Conservation (phyloP, 441 rosid species). For the Oxalis stricta region DNA sequence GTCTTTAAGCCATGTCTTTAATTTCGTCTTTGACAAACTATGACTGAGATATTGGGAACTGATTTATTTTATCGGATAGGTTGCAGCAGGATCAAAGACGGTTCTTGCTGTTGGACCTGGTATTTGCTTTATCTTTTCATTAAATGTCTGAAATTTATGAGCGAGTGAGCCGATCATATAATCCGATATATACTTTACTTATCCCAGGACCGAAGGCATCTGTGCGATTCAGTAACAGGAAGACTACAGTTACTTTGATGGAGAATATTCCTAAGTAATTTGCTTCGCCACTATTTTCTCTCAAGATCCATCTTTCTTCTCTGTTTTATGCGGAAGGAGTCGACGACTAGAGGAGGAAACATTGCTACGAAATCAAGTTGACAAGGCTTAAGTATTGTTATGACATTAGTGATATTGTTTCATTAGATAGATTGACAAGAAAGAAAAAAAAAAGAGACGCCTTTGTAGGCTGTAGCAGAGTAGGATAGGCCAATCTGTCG, state of each 20-base stretch:
- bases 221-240: slow-evolving; percentile 62
- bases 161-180: no score
- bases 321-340: no score
- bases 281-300: no score
- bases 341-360: no score
- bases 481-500: neutral
- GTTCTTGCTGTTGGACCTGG: slow-evolving; percentile 86
- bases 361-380: no score
- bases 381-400: no score
- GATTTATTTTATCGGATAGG: slow-evolving; percentile 19
- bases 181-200: no score
- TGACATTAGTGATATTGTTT: neutral
- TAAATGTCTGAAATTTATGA: neutral
- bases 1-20: neutral
- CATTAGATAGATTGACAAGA: neutral
- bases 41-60: neutral
- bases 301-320: no score
- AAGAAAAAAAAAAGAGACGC: no score
- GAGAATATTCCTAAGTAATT: neutral
- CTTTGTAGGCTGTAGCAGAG: neutral
- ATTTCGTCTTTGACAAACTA: neutral
- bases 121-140: slow-evolving; percentile 13
- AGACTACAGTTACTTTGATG: slow-evolving; percentile 50
- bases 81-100: slow-evolving; percentile 67
- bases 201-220: slow-evolving; percentile 63